Percentiles rank a stretch among this genome's conserved stretches.
phyloP scores from a whole-genome alignment of 2,329 filamentous ascomycete genomes.

The Kalaharituber pfeilii region DNA sequence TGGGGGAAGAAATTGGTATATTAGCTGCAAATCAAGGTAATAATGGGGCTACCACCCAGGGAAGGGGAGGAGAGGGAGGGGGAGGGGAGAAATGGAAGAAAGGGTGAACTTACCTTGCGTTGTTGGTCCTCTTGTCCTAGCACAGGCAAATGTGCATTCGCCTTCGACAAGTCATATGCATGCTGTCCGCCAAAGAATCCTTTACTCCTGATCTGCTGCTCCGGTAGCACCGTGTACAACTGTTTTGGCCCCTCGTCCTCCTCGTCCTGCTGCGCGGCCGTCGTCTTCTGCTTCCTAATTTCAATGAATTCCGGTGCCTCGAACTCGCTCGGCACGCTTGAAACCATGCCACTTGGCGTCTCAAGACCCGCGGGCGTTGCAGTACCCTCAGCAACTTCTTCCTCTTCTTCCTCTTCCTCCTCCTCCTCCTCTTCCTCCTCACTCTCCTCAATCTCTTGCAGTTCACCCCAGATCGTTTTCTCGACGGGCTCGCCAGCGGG shows the following conservation, averaged over 20 bases:
- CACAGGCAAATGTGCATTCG: slow-evolving; percentile 44
- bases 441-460: slow-evolving; percentile 59
- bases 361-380: slow-evolving; percentile 63
- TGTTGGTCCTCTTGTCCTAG: slow-evolving; percentile 71
- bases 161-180: slow-evolving; percentile 66
- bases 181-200: slow-evolving; percentile 95
- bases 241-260: slow-evolving; percentile 42
- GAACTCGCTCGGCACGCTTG: slow-evolving; percentile 60
- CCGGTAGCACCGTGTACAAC: slow-evolving; percentile 77
- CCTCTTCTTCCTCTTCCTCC: slow-evolving; percentile 48
- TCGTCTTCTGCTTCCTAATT: slow-evolving; percentile 67
- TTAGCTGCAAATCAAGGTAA: neutral
- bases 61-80: neutral
- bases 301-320: slow-evolving; percentile 41
- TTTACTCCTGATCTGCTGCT: slow-evolving; percentile 66
- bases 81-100: slow-evolving; percentile 1
- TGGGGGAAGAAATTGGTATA: no score
- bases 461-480: slow-evolving; percentile 75
- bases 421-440: slow-evolving; percentile 52
- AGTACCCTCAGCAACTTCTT: slow-evolving; percentile 45
- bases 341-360: slow-evolving; percentile 64
- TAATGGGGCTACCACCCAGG: neutral
- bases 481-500: slow-evolving; percentile 65
- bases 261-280: slow-evolving; percentile 6
- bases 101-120: slow-evolving; percentile 40